Evolutionary conservation across 306 rosid genomes (phyloP), one percentile per base, ranked within the genome.

Genomic region (Quercus berberidifolia): DNA sequence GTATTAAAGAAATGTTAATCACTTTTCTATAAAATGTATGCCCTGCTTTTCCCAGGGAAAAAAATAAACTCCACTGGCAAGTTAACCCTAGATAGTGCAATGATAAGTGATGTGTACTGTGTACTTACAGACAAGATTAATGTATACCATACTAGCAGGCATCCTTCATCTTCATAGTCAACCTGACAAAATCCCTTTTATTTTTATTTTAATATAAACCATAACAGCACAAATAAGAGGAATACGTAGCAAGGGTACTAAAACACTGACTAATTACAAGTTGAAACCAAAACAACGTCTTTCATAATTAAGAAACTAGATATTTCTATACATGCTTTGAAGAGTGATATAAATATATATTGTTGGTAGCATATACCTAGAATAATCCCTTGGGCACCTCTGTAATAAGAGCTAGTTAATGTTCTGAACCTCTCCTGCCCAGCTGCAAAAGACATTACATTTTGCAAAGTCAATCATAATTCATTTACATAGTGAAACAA

Each of bases 341-440:
- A 14, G 74, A 31, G 55, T n/a, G 38, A 26, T 5, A 28, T 31
- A 1, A 3, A 20, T 0, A 11, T 9, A 1, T 31, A 21, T 67
- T 5, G 64, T 41, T 20, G 74, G 49, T 85, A 78, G 74, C 87
- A 49, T 86, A 49, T 91, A 95, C 99, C 99, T 41, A 95, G 94
- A 89, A 95, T 89, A 79, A 95, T 90, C 74, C 99, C 98, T 57
- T 95, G 98, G 0, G 98, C 99, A 74, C 94, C 93, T 86, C 99
- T 84, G 55, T 92, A 95, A 86, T 90, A 95, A 78, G 99, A 91
- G 75, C 96, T 92, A 49, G 98, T 92, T 76, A 92, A 84, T 4
- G 99, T 95, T 88, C 99, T 89, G 87, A 92, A 92, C 80, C 97
- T 91, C 83, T 95, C 98, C 82, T 95, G 98, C 15, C 98, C 97